phyloP scores from a whole-genome alignment of 805 yeast species.

The Peterozyma xylosa region DNA sequence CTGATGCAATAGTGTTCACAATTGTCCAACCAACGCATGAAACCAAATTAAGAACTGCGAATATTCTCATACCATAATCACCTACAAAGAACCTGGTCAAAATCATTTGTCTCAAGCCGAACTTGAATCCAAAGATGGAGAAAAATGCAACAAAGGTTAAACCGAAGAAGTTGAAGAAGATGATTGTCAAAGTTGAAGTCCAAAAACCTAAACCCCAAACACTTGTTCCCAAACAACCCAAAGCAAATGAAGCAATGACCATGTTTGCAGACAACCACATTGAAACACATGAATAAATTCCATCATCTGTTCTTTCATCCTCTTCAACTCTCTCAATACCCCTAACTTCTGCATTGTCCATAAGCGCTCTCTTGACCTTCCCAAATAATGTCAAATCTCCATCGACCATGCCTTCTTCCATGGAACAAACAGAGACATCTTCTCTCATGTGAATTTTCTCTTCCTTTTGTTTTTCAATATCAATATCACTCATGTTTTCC shows the following conservation, averaged over 20 bases:
- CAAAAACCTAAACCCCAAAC: constrained; percentile 67
- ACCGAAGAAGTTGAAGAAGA: constrained; percentile 73
- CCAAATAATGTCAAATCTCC: constrained; percentile 2
- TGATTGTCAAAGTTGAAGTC: constrained; percentile 56
- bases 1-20: constrained; percentile 83
- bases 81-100: constrained; percentile 76
- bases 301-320: constrained; percentile 64
- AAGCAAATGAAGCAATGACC: constrained; percentile 75
- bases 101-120: constrained; percentile 86
- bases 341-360: constrained; percentile 43
- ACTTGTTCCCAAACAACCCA: constrained; percentile 63
- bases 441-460: too few relatives aligned
- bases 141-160: constrained; percentile 74
- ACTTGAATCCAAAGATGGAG: constrained; percentile 74
- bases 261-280: constrained; percentile 92
- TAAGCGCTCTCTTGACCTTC: not conserved
- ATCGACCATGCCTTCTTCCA: too few relatives aligned
- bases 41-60: constrained; percentile 67
- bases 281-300: constrained; percentile 63
- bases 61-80: constrained; percentile 64
- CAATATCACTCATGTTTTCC: too few relatives aligned
- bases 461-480: too few relatives aligned
- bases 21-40: constrained; percentile 97
- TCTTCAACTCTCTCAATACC: constrained; percentile 82
- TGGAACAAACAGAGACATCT: too few relatives aligned